Evolutionary conservation across 495 filamentous ascomycete species (phyloP).

Genomic region (Penicillium psychrofluorescens): DNA sequence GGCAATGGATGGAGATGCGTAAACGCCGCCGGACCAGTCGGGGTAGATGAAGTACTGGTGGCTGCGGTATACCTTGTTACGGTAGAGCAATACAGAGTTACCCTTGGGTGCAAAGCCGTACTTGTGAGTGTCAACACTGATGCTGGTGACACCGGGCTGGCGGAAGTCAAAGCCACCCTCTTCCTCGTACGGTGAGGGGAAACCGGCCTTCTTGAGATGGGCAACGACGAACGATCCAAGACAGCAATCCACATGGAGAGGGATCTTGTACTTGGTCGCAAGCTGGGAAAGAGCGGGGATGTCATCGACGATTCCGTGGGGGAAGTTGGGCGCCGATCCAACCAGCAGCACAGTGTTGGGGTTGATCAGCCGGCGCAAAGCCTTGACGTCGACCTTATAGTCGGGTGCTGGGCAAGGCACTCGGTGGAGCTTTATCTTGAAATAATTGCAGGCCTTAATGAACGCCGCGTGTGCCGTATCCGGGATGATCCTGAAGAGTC

Average conservation of each 20-base stretch:
- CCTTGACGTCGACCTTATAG: slow-evolving; percentile 73
- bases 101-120: slow-evolving; percentile 98
- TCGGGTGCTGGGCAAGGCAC: slow-evolving; percentile 78
- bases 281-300: slow-evolving; percentile 80
- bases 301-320: slow-evolving; percentile 96
- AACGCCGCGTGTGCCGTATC: slow-evolving; percentile 94
- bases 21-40: slow-evolving; percentile 93
- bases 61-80: slow-evolving; percentile 63
- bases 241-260: slow-evolving; percentile 96
- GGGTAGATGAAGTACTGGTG: slow-evolving; percentile 96
- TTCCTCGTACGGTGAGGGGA: slow-evolving; percentile 53
- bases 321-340: slow-evolving; percentile 94
- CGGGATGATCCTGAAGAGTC: slow-evolving; percentile 70
- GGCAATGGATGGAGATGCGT: slow-evolving; percentile 84
- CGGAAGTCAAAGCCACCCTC: slow-evolving; percentile 87
- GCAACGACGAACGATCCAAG: slow-evolving; percentile 91
- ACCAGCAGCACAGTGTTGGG: slow-evolving; percentile 94
- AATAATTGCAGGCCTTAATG: slow-evolving; percentile 90
- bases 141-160: slow-evolving; percentile 86
- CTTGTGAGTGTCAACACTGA: slow-evolving; percentile 96
- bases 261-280: slow-evolving; percentile 67
- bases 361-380: slow-evolving; percentile 82
- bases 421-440: slow-evolving; percentile 89
- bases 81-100: slow-evolving; percentile 87
- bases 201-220: slow-evolving; percentile 85